phyloP scores from a whole-genome alignment of 495 filamentous ascomycete species.

The Penicillium tannophilum region DNA sequence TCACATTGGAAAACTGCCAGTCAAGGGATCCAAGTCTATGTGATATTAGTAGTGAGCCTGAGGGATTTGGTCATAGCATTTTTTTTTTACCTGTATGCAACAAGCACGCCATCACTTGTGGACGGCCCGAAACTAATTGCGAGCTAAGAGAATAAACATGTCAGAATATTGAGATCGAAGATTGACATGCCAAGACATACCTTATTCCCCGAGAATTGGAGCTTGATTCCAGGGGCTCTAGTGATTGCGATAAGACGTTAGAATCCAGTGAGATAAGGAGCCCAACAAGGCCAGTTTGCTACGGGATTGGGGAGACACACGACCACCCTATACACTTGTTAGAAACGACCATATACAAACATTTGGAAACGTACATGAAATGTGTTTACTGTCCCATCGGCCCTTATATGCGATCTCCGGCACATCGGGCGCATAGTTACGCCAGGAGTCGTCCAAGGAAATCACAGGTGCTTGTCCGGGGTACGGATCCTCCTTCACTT shows the following conservation, averaged over 20 bases:
- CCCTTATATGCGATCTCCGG: slow-evolving; percentile 69
- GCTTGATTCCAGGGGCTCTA: slow-evolving; percentile 61
- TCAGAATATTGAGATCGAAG: slow-evolving; percentile 2
- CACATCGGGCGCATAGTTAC: slow-evolving; percentile 56
- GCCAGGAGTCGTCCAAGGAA: slow-evolving; percentile 39
- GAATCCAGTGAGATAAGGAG: not conserved
- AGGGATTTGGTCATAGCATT: not conserved
- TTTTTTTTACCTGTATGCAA: slow-evolving; percentile 53
- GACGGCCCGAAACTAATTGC: slow-evolving; percentile 64
- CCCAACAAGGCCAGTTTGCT: not conserved
- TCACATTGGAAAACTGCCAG: slow-evolving; percentile 70
- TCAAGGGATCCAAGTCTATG: slow-evolving; percentile 60
- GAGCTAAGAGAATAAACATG: slow-evolving; percentile 26
- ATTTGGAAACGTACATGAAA: slow-evolving; percentile 61
- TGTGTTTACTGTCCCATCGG: slow-evolving; percentile 66
- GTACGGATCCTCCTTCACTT: slow-evolving; percentile 45
- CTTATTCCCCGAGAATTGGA: slow-evolving; percentile 64
- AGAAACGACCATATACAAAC: slow-evolving; percentile 13
- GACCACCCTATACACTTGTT: slow-evolving; percentile 40
- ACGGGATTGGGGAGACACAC: slow-evolving; percentile 27
- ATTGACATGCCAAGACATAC: slow-evolving; percentile 29
- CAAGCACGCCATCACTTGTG: slow-evolving; percentile 56
- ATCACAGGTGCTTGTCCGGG: slow-evolving; percentile 33
- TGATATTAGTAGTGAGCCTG: not conserved
- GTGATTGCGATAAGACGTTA: slow-evolving; percentile 13